A percentile compares a stretch with the other conserved stretches of the same genome.
Evolutionary conservation across 2,329 filamentous ascomycete genomes (phyloP).

Genomic region (Seiridium unicorne): DNA sequence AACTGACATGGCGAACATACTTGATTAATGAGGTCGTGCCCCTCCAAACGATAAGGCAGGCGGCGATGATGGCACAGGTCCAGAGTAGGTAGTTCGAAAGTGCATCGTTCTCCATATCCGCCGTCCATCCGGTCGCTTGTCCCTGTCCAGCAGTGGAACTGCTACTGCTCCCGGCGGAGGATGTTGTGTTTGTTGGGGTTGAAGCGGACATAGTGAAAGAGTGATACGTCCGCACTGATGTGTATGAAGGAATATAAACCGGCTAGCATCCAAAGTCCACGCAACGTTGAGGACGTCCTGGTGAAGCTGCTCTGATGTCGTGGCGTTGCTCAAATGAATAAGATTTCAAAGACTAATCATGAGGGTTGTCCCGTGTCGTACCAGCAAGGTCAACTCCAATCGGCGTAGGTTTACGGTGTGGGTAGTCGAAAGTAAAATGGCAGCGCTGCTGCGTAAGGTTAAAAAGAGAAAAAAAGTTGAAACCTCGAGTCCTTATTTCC

Average conservation of each 20-base stretch:
- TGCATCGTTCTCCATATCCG: conserved; percentile 45
- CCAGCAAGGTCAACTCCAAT: conserved; percentile 12
- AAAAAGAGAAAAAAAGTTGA: background rate
- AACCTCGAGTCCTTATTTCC: background rate
- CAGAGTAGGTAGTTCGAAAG: conserved; percentile 61
- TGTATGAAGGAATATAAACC: conserved; percentile 1
- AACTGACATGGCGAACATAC: conserved; percentile 72
- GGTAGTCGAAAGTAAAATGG: background rate
- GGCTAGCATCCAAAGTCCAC: background rate
- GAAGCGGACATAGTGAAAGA: background rate
- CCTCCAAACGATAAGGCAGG: conserved; percentile 66
- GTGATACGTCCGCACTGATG: background rate
- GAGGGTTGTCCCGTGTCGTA: background rate
- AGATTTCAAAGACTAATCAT: background rate
- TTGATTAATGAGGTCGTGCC: conserved; percentile 57
- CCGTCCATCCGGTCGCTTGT: conserved; percentile 30
- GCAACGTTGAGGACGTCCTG: background rate
- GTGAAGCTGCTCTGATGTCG: background rate
- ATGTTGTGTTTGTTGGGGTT: background rate
- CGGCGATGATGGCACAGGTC: conserved; percentile 63
- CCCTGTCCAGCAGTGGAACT: conserved; percentile 12
- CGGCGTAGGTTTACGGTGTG: background rate
- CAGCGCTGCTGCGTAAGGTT: conserved; percentile 6
- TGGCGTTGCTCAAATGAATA: background rate
- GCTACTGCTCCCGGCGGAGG: background rate